Base-by-base conservation (phyloP, 2,329 filamentous ascomycete genomes). In the Oidium heveae region DNA sequence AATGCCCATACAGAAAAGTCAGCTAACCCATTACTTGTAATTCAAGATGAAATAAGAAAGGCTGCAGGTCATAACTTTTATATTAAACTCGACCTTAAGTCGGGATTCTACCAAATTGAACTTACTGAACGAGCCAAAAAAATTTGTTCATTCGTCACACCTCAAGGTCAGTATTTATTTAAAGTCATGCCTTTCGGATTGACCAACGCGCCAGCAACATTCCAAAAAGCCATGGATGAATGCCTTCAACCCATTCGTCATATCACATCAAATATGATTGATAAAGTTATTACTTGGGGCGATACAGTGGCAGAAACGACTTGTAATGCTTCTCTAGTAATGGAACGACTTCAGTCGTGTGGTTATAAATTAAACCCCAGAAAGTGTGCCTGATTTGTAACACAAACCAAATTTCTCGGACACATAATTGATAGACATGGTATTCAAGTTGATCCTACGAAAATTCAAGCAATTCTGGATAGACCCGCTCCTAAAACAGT, bases 81-180 rank as follows among this genome's bases (percentile, higher is more conserved):
- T n/a, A 22, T 49, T 10, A 49, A 49, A 33, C 34, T 51, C 34
- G 47, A 51, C 20, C 47, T 51, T 51, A 51, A 32, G 34, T 51
- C 47, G 22, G 47, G 47, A 32, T 51, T 51, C 34, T 52, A 52
- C 49, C 49, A 52, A 37, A 52, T 52, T n/a, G 49, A 52, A 39
- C 49, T 37, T 24, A 52, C 49, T 52, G 49, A 52, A 16, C 15
- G 49, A 20, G 32, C 49, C 18, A 15, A 52, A 37, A 36, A 33
- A 52, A 52, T 39, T 33, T 52, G 32, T 52, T 52, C 49, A 12
- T 52, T 52, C 24, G 32, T 37, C 33, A 52, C 49, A 18, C 49
- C 49, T 36, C 49, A 52, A 52, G 32, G 32, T n/a, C 32, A 52
- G n/a, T 39, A 52, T 24, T 39, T 37, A n/a, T 52, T 52, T 20